Conservation (phyloP, 768 basidiomycete species). For the Auricularia sp. region DNA sequence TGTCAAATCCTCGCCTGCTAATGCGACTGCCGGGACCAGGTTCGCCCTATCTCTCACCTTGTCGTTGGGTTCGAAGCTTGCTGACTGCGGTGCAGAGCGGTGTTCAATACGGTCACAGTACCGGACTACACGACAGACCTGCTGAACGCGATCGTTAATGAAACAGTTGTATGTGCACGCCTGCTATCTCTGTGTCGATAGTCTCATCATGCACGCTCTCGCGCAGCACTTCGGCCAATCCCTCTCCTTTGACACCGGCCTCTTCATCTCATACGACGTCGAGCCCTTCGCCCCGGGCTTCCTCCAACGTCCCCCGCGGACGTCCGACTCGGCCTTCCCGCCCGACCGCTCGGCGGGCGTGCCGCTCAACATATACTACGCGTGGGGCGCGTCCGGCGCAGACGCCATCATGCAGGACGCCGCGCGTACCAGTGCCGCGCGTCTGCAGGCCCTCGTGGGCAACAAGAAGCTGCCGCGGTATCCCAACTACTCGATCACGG, state of each 20-base stretch:
- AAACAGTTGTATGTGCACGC: slow-evolving; percentile 26
- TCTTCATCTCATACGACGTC: slow-evolving; percentile 28
- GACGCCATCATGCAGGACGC: slow-evolving; percentile 35
- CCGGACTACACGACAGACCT: slow-evolving; percentile 25
- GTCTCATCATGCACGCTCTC: too few species aligned
- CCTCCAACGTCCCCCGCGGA: background rate
- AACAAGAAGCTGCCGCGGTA: slow-evolving; percentile 35
- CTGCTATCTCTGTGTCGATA: background rate
- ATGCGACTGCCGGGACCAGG: slow-evolving; percentile 12
- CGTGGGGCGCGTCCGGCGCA: slow-evolving; percentile 30
- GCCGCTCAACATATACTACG: slow-evolving; percentile 37
- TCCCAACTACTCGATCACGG: slow-evolving; percentile 47
- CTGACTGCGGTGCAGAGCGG: slow-evolving; percentile 6
- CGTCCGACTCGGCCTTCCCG: background rate
- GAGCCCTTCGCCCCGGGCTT: background rate
- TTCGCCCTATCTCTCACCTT: slow-evolving; percentile 18
- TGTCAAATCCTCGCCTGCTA: slow-evolving; percentile 27
- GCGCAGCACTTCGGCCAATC: background rate
- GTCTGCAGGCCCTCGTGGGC: slow-evolving; percentile 24
- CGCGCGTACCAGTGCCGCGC: slow-evolving; percentile 10
- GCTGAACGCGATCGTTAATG: slow-evolving; percentile 34
- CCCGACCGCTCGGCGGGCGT: slow-evolving; percentile 18
- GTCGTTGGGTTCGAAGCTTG: slow-evolving; percentile 12
- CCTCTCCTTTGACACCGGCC: slow-evolving; percentile 24
- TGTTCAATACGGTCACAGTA: slow-evolving; percentile 37